These are phyloP conservation scores for Quercus gilva DNA, from an alignment of 306 rosid species.

Conservation along the genomic window DNA sequence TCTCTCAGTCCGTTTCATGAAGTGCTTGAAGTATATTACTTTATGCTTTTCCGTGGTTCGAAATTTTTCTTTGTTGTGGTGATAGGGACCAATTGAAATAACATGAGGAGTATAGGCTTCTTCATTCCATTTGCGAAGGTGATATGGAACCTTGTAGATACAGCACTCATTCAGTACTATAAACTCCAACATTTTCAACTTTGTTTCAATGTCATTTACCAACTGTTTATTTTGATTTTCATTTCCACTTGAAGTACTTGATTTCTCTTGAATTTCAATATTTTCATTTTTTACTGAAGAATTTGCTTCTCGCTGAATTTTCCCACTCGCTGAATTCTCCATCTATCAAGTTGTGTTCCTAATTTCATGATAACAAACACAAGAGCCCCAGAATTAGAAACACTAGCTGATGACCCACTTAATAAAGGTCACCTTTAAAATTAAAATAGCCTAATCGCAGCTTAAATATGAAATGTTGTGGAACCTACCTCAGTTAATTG, in stretches of 20 bases:
- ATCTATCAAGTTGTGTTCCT: no score
- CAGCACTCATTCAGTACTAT: neutral
- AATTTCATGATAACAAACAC: no score
- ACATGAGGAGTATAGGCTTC: constrained; percentile 37
- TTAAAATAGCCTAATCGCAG: no score
- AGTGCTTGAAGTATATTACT: constrained; percentile 8
- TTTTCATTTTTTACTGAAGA: neutral
- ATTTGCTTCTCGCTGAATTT: no score
- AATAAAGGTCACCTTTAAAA: no score
- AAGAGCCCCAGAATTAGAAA: no score
- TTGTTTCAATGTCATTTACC: neutral
- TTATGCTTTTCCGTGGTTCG: constrained; percentile 28
- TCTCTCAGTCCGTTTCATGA: neutral
- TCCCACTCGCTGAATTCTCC: no score
- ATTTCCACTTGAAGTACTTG: neutral
- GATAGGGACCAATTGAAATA: constrained; percentile 40
- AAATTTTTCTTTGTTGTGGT: constrained; percentile 6
- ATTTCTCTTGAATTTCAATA: neutral
- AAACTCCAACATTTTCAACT: constrained; percentile 4
- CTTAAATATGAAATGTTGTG: no score
- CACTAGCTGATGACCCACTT: no score
- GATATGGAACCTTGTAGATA: constrained; percentile 31
- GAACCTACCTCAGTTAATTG: no score
- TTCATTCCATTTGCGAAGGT: constrained; percentile 18
- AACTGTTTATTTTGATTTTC: neutral